phyloP scores from a whole-genome alignment of 257 asterid species.

The Nicotiana paniculata region DNA sequence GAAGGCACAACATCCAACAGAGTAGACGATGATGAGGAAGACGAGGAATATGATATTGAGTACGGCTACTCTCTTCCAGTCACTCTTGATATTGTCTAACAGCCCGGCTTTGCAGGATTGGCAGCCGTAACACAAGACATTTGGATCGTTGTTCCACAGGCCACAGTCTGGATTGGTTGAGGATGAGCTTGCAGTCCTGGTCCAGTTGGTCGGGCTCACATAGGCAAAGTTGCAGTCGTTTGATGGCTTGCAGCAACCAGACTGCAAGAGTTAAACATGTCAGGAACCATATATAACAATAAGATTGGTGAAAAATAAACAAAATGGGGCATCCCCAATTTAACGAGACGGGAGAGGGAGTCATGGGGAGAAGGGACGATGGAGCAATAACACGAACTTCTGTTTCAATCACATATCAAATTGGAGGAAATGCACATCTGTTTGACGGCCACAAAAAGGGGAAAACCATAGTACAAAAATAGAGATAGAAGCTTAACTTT shows the following conservation, averaged over 20 bases:
- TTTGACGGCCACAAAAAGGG: neutral
- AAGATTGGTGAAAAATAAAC: neutral
- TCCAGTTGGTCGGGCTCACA: constrained; percentile 78
- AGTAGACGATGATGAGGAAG: constrained; percentile 74
- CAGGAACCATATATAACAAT: neutral
- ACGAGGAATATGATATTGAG: constrained; percentile 62
- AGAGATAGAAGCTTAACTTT: neutral
- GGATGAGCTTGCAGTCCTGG: constrained; percentile 14
- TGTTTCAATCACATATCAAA: neutral
- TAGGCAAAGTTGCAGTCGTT: constrained; percentile 57
- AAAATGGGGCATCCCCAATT: neutral
- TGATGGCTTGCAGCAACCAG: constrained; percentile 98
- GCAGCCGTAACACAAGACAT: constrained; percentile 56
- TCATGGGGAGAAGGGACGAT: neutral
- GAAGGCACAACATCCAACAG: constrained; percentile 79
- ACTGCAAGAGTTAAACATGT: constrained; percentile 35
- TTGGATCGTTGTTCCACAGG: constrained; percentile 57
- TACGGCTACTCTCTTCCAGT: constrained; percentile 77
- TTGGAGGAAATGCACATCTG: neutral
- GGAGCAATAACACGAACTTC: neutral
- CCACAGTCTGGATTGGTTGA: constrained; percentile 48
- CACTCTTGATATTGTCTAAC: constrained; percentile 70
- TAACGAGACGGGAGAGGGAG: neutral
- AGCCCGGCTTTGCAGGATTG: constrained; percentile 85
- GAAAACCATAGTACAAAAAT: neutral